Evolutionary conservation across 2,329 filamentous ascomycete genomes (phyloP).

Genomic region (Hymenoscyphus scutula): DNA sequence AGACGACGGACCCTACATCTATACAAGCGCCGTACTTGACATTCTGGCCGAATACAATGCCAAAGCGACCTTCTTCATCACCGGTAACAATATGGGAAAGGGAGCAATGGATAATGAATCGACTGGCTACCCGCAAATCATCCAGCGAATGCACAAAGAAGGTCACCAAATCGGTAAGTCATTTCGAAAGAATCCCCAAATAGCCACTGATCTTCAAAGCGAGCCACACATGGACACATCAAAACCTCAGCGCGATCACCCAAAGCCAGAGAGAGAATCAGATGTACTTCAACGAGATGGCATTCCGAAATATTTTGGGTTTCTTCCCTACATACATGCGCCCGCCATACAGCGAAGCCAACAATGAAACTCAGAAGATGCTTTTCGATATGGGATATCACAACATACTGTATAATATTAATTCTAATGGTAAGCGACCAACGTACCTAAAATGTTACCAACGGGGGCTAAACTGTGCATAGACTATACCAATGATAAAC

Average conservation of each 20-base stretch:
- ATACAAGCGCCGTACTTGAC: slow-evolving; percentile 58
- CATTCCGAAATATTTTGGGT: slow-evolving; percentile 50
- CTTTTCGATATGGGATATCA: slow-evolving; percentile 43
- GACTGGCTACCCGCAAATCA: slow-evolving; percentile 45
- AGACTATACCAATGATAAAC: slow-evolving; percentile 45
- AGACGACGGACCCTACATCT: slow-evolving; percentile 63
- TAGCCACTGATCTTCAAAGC: not conserved
- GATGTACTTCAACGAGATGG: slow-evolving; percentile 52
- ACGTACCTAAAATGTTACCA: not conserved
- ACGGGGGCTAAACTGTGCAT: slow-evolving; percentile 25
- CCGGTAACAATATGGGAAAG: slow-evolving; percentile 52
- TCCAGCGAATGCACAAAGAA: slow-evolving; percentile 39
- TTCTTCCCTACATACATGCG: slow-evolving; percentile 52
- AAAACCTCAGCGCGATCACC: slow-evolving; percentile 42
- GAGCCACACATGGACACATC: slow-evolving; percentile 51
- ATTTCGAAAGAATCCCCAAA: not conserved
- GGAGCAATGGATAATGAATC: slow-evolving; percentile 49
- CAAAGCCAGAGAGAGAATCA: slow-evolving; percentile 43
- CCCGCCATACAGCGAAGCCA: slow-evolving; percentile 44
- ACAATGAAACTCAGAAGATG: slow-evolving; percentile 36
- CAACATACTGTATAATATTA: slow-evolving; percentile 32
- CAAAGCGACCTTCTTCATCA: slow-evolving; percentile 57
- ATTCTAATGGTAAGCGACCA: slow-evolving; percentile 1
- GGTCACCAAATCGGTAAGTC: slow-evolving; percentile 57
- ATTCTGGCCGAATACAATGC: slow-evolving; percentile 46